phyloP scores from a whole-genome alignment of 768 basidiomycete species.

The Termitomyces sp. region DNA sequence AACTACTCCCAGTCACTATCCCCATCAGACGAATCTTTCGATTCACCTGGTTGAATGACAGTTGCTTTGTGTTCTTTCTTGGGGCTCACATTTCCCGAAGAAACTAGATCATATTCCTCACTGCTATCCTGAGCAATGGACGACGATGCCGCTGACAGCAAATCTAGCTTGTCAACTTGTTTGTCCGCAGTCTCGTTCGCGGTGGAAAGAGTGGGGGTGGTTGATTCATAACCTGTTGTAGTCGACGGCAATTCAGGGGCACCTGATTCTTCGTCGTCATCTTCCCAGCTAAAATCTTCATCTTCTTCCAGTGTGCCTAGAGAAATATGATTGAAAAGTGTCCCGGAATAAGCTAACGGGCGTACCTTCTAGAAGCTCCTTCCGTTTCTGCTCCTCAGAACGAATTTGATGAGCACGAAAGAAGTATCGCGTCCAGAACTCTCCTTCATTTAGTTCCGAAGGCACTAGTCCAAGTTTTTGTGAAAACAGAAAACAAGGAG shows the following conservation, averaged over 20 bases:
- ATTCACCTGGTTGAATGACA: constrained; percentile 13
- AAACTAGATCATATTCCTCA: constrained; percentile 65
- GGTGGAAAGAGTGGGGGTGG: background rate
- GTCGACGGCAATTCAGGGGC: background rate
- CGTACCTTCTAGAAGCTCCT: constrained; percentile 68
- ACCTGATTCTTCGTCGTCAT: constrained; percentile 72
- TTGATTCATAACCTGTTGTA: constrained; percentile 13
- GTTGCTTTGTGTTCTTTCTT: constrained; percentile 26
- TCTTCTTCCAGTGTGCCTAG: constrained; percentile 64
- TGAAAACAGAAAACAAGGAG: background rate
- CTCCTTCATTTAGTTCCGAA: constrained; percentile 49
- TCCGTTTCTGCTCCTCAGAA: constrained; percentile 72
- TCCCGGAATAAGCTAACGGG: background rate
- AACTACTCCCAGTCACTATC: constrained; percentile 66
- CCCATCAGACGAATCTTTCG: constrained; percentile 31
- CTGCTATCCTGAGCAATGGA: constrained; percentile 43
- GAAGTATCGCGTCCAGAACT: constrained; percentile 88
- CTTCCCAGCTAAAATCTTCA: constrained; percentile 88
- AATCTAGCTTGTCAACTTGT: background rate
- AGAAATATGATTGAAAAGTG: background rate
- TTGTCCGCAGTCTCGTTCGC: constrained; percentile 3
- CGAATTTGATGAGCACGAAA: constrained; percentile 83
- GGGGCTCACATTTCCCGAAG: constrained; percentile 45
- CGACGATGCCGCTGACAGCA: constrained; percentile 5
- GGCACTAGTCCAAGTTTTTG: constrained; percentile 48